These are phyloP conservation scores for Populus alba DNA, from an alignment of 345 rosid genomes.

Conservation along the genomic window DNA sequence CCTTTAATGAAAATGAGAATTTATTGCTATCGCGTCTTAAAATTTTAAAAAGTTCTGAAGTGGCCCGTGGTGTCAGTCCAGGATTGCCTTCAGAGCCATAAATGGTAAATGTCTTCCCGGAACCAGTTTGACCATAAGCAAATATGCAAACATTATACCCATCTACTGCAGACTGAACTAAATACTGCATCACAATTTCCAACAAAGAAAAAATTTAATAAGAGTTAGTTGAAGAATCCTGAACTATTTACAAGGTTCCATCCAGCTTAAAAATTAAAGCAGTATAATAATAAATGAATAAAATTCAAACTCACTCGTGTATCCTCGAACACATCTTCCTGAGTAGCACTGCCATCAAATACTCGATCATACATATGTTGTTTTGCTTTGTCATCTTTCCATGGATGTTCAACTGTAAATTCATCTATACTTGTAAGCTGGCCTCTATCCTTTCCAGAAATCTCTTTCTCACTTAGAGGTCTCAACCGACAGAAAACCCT, in stretches of 20 bases:
- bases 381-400: conserved; percentile 88
- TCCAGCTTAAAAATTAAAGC: neutral
- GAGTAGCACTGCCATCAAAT: conserved; percentile 70
- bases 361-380: conserved; percentile 94
- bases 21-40: conserved; percentile 71
- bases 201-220: conserved; percentile 3
- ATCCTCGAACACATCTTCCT: conserved; percentile 87
- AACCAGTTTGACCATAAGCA: conserved; percentile 98
- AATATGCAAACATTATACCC: conserved; percentile 95
- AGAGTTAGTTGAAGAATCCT: neutral
- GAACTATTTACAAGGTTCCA: neutral
- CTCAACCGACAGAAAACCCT: conserved; percentile 88
- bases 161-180: conserved; percentile 95
- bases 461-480: conserved; percentile 81
- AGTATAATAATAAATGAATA: neutral
- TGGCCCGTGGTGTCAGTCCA: conserved; percentile 88
- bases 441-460: conserved; percentile 47
- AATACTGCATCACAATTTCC: conserved; percentile 45
- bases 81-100: conserved; percentile 76
- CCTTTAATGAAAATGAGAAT: conserved; percentile 85
- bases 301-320: conserved; percentile 54
- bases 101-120: conserved; percentile 95
- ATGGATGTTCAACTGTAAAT: conserved; percentile 86
- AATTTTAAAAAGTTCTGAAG: conserved; percentile 77
- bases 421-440: conserved; percentile 58